phyloP scores from a whole-genome alignment of 352 stramenopile species.

The Thalassiosira ordinaria region DNA sequence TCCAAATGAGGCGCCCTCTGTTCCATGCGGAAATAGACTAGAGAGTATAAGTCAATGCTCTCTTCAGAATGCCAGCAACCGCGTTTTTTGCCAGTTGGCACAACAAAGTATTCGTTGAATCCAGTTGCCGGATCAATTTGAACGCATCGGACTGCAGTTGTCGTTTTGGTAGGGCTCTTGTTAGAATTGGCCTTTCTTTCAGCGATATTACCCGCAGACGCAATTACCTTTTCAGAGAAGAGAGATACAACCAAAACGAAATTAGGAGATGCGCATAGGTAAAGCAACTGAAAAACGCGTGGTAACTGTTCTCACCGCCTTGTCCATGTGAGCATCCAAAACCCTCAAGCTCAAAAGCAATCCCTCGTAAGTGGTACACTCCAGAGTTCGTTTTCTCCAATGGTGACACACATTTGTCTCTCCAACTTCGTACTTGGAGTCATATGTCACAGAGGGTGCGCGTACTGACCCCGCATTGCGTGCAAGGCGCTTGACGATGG shows the following conservation, averaged over 20 bases:
- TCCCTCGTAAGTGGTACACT: constrained; percentile 67
- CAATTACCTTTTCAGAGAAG: constrained; percentile 27
- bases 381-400: constrained; percentile 71
- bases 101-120: constrained; percentile 65
- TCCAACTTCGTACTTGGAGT: constrained; percentile 76
- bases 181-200: constrained; percentile 26
- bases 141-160: constrained; percentile 31
- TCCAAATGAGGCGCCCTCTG: constrained; percentile 16
- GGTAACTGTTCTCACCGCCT: constrained; percentile 38
- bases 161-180: constrained; percentile 11
- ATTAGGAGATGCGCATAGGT: not conserved
- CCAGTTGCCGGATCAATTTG: constrained; percentile 53
- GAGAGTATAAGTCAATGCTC: constrained; percentile 43
- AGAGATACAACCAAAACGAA: not conserved
- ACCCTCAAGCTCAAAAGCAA: constrained; percentile 59
- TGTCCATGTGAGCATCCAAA: constrained; percentile 60
- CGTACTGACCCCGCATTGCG: constrained; percentile 61
- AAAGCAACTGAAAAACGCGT: not conserved
- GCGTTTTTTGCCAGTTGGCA: constrained; percentile 42
- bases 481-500: constrained; percentile 50
- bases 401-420: constrained; percentile 69
- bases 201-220: constrained; percentile 18
- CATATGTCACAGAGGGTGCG: constrained; percentile 69
- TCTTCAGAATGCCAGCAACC: constrained; percentile 54
- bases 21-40: constrained; percentile 53